Base-by-base conservation (phyloP, 2,329 filamentous ascomycete genomes). In the Hyphodiscus sp. region DNA sequence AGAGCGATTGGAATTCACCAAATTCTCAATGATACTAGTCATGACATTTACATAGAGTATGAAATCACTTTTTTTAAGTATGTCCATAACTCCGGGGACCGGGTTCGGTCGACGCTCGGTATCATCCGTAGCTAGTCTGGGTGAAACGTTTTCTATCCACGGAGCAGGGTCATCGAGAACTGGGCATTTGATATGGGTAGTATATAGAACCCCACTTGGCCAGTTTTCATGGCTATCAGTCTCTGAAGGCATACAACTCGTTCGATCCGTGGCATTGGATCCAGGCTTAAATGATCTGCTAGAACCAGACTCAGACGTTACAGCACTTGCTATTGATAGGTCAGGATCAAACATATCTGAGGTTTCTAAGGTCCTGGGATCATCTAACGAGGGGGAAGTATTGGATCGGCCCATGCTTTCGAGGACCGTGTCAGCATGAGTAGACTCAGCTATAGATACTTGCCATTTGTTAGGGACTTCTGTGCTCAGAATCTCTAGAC, bases 21-120 rank as follows among this genome's bases (percentile, higher is more conserved):
- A 55, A 51, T 57, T 59, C 23, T 26, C 45, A 23, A 47, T 20
- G 29, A 59, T 48, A 41, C 52, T 55, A 33, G 52, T 46, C 46
- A 59, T 46, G 23, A 59, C 54, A 20, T 52, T 58, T 38, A 33
- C 20, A 38, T 38, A 59, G 10, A 46, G 38, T 51, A 26, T 41
- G 41, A 41, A 47, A 13, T 45, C 11, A 41, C 3, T 48, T 30
- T 2, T 43, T 11, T 11, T 41, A 43, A 44, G 20, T 38, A 57
- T 11, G 10, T 59, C 45, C 19, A 43, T 16, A 7, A 57, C 30
- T 7, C 54, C 52, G 46, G 55, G 54, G 23, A 57, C 45, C 33
- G 7, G 33, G 23, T 42, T 51, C 47, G 52, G 42, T 6, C 43
- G 48, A 54, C 26, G 47, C 26, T 51, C 38, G 13, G 30, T 52